phyloP scores from a whole-genome alignment of 2,329 filamentous ascomycete genomes.

The Claviceps sp. region DNA sequence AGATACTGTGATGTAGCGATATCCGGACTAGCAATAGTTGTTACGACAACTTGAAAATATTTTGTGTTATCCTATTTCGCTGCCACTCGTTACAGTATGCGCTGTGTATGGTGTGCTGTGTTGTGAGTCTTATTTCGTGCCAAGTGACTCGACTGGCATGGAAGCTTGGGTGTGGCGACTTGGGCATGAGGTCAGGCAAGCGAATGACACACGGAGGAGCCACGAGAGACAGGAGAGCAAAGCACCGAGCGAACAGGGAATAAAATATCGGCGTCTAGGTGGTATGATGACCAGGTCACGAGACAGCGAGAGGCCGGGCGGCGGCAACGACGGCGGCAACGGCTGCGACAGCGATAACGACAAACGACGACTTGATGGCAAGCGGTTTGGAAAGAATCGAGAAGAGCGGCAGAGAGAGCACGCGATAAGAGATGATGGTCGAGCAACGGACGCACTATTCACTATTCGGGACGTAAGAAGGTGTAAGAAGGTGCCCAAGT shows the following conservation, averaged over 20 bases:
- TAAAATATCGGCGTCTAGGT: background rate
- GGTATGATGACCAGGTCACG: conserved; percentile 3
- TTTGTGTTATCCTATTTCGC: background rate
- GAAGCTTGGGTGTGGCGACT: background rate
- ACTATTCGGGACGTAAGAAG: background rate
- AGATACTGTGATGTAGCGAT: background rate
- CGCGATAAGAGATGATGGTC: background rate
- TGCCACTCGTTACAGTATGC: background rate
- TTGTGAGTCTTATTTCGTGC: background rate
- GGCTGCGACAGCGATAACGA: background rate
- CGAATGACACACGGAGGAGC: conserved; percentile 1
- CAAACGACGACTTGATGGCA: background rate
- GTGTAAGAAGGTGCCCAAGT: background rate
- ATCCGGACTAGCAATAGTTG: conserved; percentile 1
- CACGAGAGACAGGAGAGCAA: background rate
- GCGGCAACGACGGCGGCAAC: background rate
- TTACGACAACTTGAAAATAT: background rate
- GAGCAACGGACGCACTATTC: background rate
- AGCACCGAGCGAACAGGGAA: background rate
- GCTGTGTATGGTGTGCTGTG: background rate
- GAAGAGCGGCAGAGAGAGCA: background rate
- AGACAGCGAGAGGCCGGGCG: background rate
- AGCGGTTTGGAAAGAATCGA: background rate
- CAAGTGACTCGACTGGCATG: background rate
- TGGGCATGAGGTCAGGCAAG: background rate